Conservation (phyloP, 805 yeast species). For the Maudiozyma serrabonitensis region DNA sequence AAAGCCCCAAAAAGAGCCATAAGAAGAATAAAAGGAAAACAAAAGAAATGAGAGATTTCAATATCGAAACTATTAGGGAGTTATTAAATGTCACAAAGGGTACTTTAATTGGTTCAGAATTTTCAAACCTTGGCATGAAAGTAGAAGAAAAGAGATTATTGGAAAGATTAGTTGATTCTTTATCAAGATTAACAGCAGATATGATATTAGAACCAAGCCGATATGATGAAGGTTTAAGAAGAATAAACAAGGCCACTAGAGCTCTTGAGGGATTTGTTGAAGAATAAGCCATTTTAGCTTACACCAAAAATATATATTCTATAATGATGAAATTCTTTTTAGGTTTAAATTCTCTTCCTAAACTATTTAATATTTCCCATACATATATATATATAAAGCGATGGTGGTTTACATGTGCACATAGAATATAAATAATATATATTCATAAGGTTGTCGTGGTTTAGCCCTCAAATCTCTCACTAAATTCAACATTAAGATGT, state of each 20-base stretch:
- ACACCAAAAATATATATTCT: neutral
- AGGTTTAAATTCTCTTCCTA: too few relatives aligned
- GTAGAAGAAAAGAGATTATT: conserved; percentile 65
- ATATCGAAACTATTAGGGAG: conserved; percentile 29
- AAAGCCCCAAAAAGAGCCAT: neutral
- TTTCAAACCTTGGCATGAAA: conserved; percentile 63
- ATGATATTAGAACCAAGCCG: conserved; percentile 78
- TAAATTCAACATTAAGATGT: conserved; percentile 34
- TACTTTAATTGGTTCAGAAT: conserved; percentile 43
- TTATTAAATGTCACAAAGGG: conserved; percentile 33
- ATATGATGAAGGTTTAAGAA: conserved; percentile 65
- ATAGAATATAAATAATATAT: neutral
- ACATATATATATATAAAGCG: neutral
- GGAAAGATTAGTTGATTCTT: conserved; percentile 76
- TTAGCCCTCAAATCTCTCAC: neutral
- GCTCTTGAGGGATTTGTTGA: conserved; percentile 69
- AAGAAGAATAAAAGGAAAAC: neutral
- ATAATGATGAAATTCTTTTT: too few relatives aligned
- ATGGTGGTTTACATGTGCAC: neutral
- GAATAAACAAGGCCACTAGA: conserved; percentile 72
- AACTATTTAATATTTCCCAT: neutral
- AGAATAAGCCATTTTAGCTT: neutral
- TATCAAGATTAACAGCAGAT: conserved; percentile 78
- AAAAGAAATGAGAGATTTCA: conserved; percentile 5
- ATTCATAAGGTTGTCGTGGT: neutral